Percentiles rank a stretch among this genome's conserved stretches.
These are phyloP conservation scores for Heterobasidion parviporum DNA, from an alignment of 1,284 basidiomycete genomes.

Conservation along the genomic window DNA sequence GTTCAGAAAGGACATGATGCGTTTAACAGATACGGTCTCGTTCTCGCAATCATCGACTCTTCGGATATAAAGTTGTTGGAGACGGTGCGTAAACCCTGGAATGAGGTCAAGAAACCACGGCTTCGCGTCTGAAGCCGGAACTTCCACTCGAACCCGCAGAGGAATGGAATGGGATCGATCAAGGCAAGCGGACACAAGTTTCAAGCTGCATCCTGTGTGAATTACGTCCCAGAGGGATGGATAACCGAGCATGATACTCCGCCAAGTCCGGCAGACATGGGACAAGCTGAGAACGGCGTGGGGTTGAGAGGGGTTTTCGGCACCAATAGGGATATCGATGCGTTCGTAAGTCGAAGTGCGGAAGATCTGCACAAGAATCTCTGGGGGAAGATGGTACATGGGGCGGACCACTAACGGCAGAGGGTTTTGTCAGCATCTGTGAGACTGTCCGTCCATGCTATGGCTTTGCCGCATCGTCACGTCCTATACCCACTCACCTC, in stretches of 20 bases:
- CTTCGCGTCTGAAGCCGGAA: not conserved
- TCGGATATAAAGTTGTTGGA: not conserved
- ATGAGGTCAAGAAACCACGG: not conserved
- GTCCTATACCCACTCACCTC: too few species aligned
- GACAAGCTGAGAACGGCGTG: not conserved
- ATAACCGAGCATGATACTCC: not conserved
- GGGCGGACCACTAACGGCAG: not conserved
- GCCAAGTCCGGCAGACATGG: not conserved
- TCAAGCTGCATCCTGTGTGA: not conserved
- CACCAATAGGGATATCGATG: not conserved
- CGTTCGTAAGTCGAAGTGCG: not conserved
- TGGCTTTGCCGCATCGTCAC: too few species aligned
- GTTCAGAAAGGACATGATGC: not conserved
- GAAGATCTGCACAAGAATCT: not conserved
- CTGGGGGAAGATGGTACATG: not conserved
- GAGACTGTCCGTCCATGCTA: too few species aligned
- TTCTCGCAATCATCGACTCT: not conserved
- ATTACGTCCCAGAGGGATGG: not conserved
- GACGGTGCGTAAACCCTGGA: not conserved
- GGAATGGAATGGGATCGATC: not conserved
- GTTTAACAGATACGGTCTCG: not conserved
- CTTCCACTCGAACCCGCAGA: not conserved
- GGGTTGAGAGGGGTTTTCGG: not conserved
- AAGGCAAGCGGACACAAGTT: not conserved
- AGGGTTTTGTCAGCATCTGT: too few species aligned